phyloP scores from a whole-genome alignment of 441 rosid species.

The Brassica balearica region DNA sequence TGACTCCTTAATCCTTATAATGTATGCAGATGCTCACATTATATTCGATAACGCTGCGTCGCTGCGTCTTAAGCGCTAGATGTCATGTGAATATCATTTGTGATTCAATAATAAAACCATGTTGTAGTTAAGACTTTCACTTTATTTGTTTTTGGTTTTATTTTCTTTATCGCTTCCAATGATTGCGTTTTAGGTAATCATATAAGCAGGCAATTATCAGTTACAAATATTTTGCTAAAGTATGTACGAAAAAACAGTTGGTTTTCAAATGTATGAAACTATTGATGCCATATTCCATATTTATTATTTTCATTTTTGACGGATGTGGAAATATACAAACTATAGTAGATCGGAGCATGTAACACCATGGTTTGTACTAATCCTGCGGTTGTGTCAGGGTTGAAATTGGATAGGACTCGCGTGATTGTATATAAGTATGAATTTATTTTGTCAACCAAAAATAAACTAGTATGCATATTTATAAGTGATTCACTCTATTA shows the following conservation, averaged over 20 bases:
- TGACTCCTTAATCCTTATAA: background rate
- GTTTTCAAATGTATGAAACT: background rate
- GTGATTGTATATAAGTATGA: background rate
- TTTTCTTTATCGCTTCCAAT: slow-evolving; percentile 5
- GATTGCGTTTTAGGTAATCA: background rate
- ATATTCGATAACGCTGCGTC: slow-evolving; percentile 13
- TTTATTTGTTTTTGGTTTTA: background rate
- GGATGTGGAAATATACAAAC: background rate
- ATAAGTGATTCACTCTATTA: background rate
- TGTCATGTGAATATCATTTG: slow-evolving; percentile 19
- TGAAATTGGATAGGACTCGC: background rate
- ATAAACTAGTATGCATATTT: background rate
- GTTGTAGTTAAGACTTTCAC: slow-evolving; percentile 6
- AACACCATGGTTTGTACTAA: background rate
- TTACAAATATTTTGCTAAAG: background rate
- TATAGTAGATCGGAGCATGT: background rate
- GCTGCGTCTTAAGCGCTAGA: slow-evolving; percentile 13
- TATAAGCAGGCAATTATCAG: background rate
- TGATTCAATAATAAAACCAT: background rate
- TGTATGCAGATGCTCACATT: background rate
- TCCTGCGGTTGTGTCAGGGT: background rate
- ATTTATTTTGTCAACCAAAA: background rate
- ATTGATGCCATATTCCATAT: background rate
- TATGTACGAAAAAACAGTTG: background rate
- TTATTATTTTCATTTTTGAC: background rate